Base-by-base conservation (phyloP, 2,329 filamentous ascomycete genomes). In the Curvularia sp. region DNA sequence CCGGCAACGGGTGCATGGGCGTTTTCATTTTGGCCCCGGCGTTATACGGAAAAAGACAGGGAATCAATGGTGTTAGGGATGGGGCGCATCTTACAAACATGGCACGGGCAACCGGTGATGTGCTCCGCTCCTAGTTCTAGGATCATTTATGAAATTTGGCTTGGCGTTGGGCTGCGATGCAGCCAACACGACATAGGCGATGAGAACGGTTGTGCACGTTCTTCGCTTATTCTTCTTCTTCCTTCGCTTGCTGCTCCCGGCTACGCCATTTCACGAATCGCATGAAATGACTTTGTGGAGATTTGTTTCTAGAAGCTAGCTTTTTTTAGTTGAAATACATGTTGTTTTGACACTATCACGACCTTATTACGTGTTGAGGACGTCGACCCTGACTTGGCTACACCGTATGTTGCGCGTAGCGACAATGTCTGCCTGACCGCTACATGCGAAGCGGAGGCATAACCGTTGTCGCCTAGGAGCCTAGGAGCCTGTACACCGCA, bases 11-110 rank as follows among this genome's bases (percentile, higher is more conserved):
- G 57, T 34, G 39, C 36, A 34, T 55, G 30, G 56, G 56, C 52
- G 55, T 55, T 68, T 59, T 59, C 48, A 57, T 46, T 49, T 65
- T 51, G 55, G 55, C 55, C 46, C 39, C 62, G 67, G 64, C 63
- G 60, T 68, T 46, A 57, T 47, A 53, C 55, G 54, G 49, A 48
- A 54, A 63, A 61, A 60, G 61, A 67, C 59, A 53, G 49, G 56
- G 53, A 57, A 34, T 43, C 30, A 36, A 36, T 36, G 18, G 15
- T 27, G 38, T 46, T 23, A 13, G 19, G 34, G 34, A 41, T 15
- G 25, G 34, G 39, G 47, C 53, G 47, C 34, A 45, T 19, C 36
- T 19, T 39, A 48, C 49, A 23, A 48, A 48, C 28, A 53, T 19
- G 43, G 49, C 49, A 48, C 41, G 49, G 49, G 49, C 55, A 48